These are phyloP conservation scores for Coprinopsis marcescibilis DNA, from an alignment of 768 basidiomycete genomes.

Conservation along the genomic window DNA sequence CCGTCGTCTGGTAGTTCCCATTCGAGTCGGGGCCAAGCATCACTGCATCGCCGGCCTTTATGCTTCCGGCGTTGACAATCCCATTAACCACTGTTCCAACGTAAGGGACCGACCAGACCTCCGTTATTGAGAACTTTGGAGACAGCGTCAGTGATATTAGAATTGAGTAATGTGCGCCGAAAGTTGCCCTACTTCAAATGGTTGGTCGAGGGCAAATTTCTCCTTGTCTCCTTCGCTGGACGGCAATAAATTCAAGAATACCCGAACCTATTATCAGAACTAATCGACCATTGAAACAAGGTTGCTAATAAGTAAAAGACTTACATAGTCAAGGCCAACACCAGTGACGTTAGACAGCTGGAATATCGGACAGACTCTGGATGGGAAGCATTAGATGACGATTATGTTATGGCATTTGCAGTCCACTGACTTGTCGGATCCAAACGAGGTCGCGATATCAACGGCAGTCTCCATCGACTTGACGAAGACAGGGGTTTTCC, in stretches of 20 bases:
- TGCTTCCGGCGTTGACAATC: conserved; percentile 68
- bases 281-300: conserved; percentile 5
- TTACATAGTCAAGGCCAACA: conserved; percentile 75
- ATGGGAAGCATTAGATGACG: not conserved
- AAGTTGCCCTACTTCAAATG: conserved; percentile 73
- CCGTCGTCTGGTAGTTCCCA: conserved; percentile 76
- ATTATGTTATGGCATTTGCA: not conserved
- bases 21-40: conserved; percentile 90
- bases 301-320: conserved; percentile 13
- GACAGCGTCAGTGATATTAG: not conserved
- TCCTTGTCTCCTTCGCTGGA: conserved; percentile 81
- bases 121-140: conserved; percentile 72
- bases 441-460: conserved; percentile 70
- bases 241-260: conserved; percentile 86
- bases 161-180: not conserved
- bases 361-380: conserved; percentile 85
- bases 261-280: conserved; percentile 52
- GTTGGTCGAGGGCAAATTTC: conserved; percentile 75
- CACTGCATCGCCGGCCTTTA: conserved; percentile 77
- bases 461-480: conserved; percentile 77
- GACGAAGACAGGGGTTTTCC: conserved; percentile 81
- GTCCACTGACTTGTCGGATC: conserved; percentile 55
- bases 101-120: conserved; percentile 85
- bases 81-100: conserved; percentile 84
- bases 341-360: conserved; percentile 93